Evolutionary conservation across 2,329 filamentous ascomycete genomes (phyloP).

Genomic region (Colletotrichum tabaci): DNA sequence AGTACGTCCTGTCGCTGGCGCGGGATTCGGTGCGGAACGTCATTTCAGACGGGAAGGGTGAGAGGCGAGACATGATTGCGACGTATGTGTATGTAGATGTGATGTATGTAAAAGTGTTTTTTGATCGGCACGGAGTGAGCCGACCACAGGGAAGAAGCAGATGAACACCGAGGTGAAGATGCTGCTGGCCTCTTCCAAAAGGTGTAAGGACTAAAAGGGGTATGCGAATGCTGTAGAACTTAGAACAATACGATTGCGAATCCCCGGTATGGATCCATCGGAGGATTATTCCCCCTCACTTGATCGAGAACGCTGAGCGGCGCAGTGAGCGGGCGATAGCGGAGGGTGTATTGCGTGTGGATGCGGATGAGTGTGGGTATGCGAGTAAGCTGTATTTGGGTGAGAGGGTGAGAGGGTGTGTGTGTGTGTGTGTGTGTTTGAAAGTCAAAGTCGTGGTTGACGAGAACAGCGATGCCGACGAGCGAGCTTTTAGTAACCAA

Average conservation of each 20-base stretch:
- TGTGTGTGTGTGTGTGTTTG: neutral
- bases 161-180: neutral
- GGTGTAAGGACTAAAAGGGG: neutral
- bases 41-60: constrained; percentile 40
- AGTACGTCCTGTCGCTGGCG: constrained; percentile 64
- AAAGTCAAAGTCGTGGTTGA: neutral
- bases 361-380: neutral
- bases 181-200: neutral
- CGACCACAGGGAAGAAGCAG: neutral
- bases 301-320: constrained; percentile 14
- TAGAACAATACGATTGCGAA: constrained; percentile 22
- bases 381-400: neutral
- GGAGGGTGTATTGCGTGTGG: neutral
- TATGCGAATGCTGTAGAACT: constrained; percentile 29
- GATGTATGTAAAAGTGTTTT: neutral
- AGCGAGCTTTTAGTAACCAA: constrained; percentile 41
- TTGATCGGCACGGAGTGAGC: neutral
- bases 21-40: constrained; percentile 52
- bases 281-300: constrained; percentile 35
- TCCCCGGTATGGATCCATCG: constrained; percentile 33
- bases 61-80: constrained; percentile 41
- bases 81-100: neutral
- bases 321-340: constrained; percentile 1
- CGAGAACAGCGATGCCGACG: constrained; percentile 18
- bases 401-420: neutral